phyloP scores from a whole-genome alignment of 495 filamentous ascomycete genomes.

The Aspergillus hancockii region DNA sequence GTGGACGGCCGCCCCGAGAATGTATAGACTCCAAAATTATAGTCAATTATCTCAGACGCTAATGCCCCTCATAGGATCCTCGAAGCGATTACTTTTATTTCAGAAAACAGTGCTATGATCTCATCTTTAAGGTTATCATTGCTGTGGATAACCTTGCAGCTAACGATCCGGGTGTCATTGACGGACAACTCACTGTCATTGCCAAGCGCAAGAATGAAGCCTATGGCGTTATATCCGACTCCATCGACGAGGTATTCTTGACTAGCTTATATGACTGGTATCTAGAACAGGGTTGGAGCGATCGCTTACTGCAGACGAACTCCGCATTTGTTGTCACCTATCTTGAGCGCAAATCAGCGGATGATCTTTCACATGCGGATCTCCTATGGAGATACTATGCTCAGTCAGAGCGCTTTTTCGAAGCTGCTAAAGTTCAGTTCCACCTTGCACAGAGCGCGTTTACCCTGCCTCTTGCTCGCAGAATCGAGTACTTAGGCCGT shows the following conservation, averaged over 20 bases:
- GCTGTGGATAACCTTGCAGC: conserved; percentile 70
- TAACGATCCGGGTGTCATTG: conserved; percentile 66
- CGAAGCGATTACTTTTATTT: conserved; percentile 65
- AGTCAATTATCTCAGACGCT: background rate
- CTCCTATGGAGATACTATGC: conserved; percentile 91
- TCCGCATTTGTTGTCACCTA: conserved; percentile 87
- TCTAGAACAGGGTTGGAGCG: conserved; percentile 73
- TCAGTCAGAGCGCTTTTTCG: conserved; percentile 73
- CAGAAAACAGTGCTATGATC: conserved; percentile 77
- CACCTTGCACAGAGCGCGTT: conserved; percentile 82
- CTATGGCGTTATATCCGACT: conserved; percentile 80
- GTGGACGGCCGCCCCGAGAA: conserved; percentile 59
- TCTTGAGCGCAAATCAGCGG: conserved; percentile 68
- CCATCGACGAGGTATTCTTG: conserved; percentile 88
- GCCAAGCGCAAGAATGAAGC: conserved; percentile 82
- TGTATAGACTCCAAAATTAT: conserved; percentile 36
- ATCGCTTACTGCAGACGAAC: conserved; percentile 78
- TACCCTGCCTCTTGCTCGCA: conserved; percentile 66
- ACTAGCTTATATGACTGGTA: conserved; percentile 98
- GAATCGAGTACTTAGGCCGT: conserved; percentile 85
- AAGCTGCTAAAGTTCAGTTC: conserved; percentile 83
- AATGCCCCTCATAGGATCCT: conserved; percentile 54
- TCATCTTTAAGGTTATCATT: conserved; percentile 75
- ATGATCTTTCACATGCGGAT: conserved; percentile 75
- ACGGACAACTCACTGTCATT: conserved; percentile 73